Evolutionary conservation across 148 eudicot genomes (phyloP), one percentile per base, ranked within the genome.

Genomic region (Vaccinium darrowii): DNA sequence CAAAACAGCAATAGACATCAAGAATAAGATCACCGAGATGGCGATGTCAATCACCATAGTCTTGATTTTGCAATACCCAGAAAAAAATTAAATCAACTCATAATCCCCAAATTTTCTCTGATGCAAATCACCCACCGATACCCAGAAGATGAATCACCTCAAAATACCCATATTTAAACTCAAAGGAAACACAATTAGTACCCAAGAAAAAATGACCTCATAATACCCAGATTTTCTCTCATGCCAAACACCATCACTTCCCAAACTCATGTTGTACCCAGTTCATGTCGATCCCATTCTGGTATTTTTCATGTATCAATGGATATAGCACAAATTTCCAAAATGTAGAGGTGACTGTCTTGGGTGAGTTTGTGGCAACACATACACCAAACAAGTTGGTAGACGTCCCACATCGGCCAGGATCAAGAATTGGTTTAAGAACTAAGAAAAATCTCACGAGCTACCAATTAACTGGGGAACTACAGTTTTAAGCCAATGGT

Each of bases 1-100:
- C 85, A 86, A 71, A 83, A 58, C 74, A 16, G 63, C 83, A 30
- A 86, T 86, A 16, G 79, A 83, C 58, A 78, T 57, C 78, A 83
- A 56, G 60, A 86, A 47, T 3, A 86, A 30, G 51, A 78, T 67
- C 57, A 63, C 83, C 21, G 82, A 86, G 47, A 83, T 73, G 7
- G 56, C 27, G 9, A 83, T 57, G 18, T 86, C 88, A 72, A 69
- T 83, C 13, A 39, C 83, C 79, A 86, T 78, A 18, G 52, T 69
- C 63, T 36, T 9, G 18, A 56, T 53, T 72, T 39, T 14, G 52
- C 30, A 72, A 16, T 33, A 82, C 85, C 84, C 83, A 81, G 39
- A 27, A 43, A 43, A 43, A 14, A 43, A 21, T n/a, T 9, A 21
- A 1, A 6, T 30, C 63, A 27, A 18, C 50, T 57, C 23, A 25